Percentiles rank a stretch among this genome's conserved stretches.
Conservation (phyloP, 1,284 basidiomycete genomes). For the Takashimella tepidaria region DNA sequence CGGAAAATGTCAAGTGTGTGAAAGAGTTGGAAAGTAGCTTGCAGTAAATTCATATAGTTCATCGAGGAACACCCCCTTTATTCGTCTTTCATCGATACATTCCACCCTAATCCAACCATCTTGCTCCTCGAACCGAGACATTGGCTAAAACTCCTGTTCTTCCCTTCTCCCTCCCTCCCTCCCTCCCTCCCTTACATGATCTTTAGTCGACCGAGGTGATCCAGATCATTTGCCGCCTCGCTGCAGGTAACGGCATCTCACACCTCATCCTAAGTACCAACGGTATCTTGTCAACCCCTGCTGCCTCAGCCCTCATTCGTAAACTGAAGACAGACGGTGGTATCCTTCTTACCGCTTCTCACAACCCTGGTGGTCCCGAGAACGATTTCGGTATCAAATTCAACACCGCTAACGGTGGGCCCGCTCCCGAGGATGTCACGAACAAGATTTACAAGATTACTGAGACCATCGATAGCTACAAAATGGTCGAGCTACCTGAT, state of each 20-base stretch:
- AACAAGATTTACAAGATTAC: slow-evolving; percentile 90
- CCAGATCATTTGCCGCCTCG: slow-evolving; percentile 85
- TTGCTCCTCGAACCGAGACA: no score
- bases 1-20: no score
- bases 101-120: no score
- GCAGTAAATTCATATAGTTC: no score
- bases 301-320: slow-evolving; percentile 91
- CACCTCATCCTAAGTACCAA: slow-evolving; percentile 87
- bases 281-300: slow-evolving; percentile 91
- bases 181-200: background rate
- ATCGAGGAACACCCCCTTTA: no score
- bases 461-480: slow-evolving; percentile 80
- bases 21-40: no score
- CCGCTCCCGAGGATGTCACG: slow-evolving; percentile 90
- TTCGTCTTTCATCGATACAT: no score
- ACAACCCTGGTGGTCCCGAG: slow-evolving; percentile 96
- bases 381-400: slow-evolving; percentile 99
- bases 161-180: no score
- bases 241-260: slow-evolving; percentile 81
- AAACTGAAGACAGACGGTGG: slow-evolving; percentile 95
- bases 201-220: slow-evolving; percentile 66
- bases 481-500: slow-evolving; percentile 69
- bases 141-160: no score
- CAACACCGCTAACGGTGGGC: slow-evolving; percentile 94
- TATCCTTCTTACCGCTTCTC: slow-evolving; percentile 94